phyloP scores from a whole-genome alignment of 2,329 filamentous ascomycete genomes.

The Trichoderma lentiforme region DNA sequence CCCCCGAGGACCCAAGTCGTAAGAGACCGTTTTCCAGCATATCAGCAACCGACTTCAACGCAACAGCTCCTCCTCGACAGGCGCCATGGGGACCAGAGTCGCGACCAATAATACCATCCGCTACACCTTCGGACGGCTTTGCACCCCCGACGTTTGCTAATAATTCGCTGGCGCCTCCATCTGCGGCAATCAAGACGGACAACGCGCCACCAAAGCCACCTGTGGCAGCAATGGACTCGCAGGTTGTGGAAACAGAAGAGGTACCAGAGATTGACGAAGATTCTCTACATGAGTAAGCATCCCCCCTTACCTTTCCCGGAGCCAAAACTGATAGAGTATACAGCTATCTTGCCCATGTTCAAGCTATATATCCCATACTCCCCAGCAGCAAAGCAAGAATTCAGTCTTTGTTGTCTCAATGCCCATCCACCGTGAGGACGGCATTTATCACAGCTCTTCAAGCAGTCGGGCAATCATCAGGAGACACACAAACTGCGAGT shows the following conservation, averaged over 20 bases:
- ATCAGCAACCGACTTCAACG: constrained; percentile 40
- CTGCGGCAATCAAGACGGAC: constrained; percentile 39
- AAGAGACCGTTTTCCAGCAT: constrained; percentile 52
- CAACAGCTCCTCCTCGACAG: constrained; percentile 42
- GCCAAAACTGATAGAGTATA: not conserved
- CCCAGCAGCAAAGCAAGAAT: constrained; percentile 55
- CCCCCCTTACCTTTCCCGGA: not conserved
- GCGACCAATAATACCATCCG: constrained; percentile 42
- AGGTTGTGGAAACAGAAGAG: constrained; percentile 34
- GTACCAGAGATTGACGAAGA: constrained; percentile 42
- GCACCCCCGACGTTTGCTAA: constrained; percentile 34
- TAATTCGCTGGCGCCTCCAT: constrained; percentile 46
- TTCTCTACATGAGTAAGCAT: constrained; percentile 44
- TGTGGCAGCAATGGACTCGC: constrained; percentile 34
- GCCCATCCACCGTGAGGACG: constrained; percentile 54
- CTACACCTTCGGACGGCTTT: constrained; percentile 34
- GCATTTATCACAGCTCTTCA: constrained; percentile 64
- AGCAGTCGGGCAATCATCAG: constrained; percentile 45
- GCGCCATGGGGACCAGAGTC: constrained; percentile 48
- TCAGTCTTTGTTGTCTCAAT: constrained; percentile 53
- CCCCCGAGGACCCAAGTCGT: constrained; percentile 30
- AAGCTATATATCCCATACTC: constrained; percentile 65
- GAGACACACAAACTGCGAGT: constrained; percentile 44
- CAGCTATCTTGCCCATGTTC: constrained; percentile 62
- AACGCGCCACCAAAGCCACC: constrained; percentile 37